These are phyloP conservation scores for Vaccinium darrowii DNA, from an alignment of 148 eudicot species.

Conservation along the genomic window DNA sequence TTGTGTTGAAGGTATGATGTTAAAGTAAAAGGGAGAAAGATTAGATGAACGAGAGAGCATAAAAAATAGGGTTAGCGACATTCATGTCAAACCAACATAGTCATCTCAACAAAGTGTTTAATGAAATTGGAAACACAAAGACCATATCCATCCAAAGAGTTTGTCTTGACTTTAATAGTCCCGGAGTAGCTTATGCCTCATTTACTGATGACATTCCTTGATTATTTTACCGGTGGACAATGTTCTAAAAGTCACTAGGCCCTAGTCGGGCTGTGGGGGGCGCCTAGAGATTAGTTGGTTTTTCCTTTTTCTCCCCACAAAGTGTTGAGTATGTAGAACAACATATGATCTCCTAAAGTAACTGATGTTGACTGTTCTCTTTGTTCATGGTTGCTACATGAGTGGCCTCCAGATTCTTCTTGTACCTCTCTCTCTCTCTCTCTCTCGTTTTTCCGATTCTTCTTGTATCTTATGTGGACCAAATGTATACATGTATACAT, in stretches of 20 bases:
- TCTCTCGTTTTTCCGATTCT: neutral
- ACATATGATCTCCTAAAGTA: neutral
- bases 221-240: neutral
- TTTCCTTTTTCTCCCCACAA: neutral
- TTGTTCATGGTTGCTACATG: neutral
- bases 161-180: neutral
- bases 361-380: neutral
- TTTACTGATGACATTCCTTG: neutral
- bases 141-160: neutral
- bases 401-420: neutral
- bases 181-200: neutral
- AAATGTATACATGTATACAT: neutral
- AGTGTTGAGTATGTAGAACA: neutral
- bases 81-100: neutral
- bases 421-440: neutral
- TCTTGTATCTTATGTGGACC: slow-evolving; percentile 1
- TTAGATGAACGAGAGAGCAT: neutral
- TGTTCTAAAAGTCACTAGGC: neutral
- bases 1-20: neutral
- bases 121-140: neutral
- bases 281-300: neutral
- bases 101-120: neutral
- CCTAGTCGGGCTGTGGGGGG: neutral
- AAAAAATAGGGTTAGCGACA: neutral
- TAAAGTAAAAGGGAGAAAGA: neutral